These are phyloP conservation scores for Tulasnella sp. DNA, from an alignment of 768 basidiomycete species.

Conservation along the genomic window DNA sequence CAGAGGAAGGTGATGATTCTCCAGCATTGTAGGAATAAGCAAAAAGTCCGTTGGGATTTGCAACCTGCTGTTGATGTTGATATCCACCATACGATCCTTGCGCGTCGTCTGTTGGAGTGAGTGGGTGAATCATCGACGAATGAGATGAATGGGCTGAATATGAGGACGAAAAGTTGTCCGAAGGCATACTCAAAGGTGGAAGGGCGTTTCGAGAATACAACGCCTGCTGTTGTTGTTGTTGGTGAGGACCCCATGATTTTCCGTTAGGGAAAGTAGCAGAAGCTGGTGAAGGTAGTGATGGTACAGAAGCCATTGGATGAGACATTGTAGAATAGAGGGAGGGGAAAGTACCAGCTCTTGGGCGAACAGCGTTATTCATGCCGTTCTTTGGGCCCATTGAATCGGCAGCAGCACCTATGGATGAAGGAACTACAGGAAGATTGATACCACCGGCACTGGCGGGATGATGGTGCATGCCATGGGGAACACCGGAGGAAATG, in stretches of 20 bases:
- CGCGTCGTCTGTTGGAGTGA: background rate
- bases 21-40: conserved; percentile 2
- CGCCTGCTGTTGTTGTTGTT: conserved; percentile 19
- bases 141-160: background rate
- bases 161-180: background rate
- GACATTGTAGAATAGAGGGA: no score
- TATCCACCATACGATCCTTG: conserved; percentile 1
- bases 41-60: background rate
- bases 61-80: conserved; percentile 1
- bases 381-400: background rate
- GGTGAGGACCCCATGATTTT: conserved; percentile 42
- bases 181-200: conserved; percentile 69
- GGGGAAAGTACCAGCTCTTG: no score
- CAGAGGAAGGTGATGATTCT: background rate
- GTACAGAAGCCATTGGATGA: background rate
- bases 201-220: conserved; percentile 42
- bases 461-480: conserved; percentile 44
- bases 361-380: background rate
- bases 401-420: conserved; percentile 1
- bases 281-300: background rate
- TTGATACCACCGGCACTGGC: conserved; percentile 26
- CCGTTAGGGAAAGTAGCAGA: conserved; percentile 4
- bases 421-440: conserved; percentile 2
- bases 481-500: conserved; percentile 31
- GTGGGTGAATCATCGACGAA: background rate